Conservation (phyloP, 805 yeast species). For the Pichia exigua region DNA sequence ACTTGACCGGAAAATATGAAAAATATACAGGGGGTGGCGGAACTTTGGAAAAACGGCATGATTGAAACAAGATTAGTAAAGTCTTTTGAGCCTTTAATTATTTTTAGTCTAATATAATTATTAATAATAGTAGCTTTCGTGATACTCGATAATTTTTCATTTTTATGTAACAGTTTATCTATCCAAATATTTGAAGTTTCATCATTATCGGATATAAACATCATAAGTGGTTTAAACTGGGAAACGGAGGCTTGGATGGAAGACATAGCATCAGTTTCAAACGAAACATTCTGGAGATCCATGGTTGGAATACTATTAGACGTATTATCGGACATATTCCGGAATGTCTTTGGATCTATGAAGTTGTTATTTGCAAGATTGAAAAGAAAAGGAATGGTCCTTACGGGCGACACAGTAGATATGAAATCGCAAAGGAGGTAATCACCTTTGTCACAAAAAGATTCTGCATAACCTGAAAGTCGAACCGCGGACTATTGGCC, state of each 20-base stretch:
- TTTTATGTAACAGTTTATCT: conserved; percentile 1
- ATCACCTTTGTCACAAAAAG: background rate
- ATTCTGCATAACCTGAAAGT: background rate
- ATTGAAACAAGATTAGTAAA: conserved; percentile 44
- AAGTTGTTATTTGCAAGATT: background rate
- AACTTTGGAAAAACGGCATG: conserved; percentile 35
- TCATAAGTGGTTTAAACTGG: conserved; percentile 32
- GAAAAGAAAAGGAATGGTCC: background rate
- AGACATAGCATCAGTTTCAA: conserved; percentile 18
- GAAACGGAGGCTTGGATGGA: conserved; percentile 35
- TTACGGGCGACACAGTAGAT: background rate
- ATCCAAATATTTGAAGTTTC: conserved; percentile 22
- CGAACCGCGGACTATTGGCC: background rate
- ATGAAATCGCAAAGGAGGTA: background rate
- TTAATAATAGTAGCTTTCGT: conserved; percentile 12
- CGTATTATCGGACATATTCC: background rate
- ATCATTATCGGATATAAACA: conserved; percentile 25
- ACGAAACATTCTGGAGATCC: background rate
- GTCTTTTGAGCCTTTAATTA: conserved; percentile 35
- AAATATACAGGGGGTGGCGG: conserved; percentile 47
- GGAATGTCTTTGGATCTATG: background rate
- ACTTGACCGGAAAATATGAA: conserved; percentile 43
- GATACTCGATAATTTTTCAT: conserved; percentile 13
- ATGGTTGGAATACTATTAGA: background rate
- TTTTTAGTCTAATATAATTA: conserved; percentile 34